phyloP scores from a whole-genome alignment of 148 eudicot genomes.

The Rhododendron griersonianum region DNA sequence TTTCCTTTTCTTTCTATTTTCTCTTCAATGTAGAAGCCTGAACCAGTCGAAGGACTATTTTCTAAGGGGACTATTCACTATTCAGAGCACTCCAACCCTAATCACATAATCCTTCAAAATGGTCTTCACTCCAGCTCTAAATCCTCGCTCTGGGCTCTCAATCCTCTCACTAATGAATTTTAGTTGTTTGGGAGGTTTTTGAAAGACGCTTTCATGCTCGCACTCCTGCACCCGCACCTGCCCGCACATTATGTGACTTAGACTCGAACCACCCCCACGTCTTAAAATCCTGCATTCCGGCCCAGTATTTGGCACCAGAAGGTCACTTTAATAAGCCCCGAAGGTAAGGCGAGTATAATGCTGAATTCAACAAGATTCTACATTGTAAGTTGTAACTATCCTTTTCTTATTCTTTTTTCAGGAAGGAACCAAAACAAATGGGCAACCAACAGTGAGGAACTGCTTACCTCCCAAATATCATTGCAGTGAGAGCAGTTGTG shows the following conservation, averaged over 20 bases:
- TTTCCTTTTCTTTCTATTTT: no score
- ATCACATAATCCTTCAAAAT: no score
- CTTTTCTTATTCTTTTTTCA: not conserved
- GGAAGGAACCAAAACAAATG: not conserved
- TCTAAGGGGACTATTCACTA: not conserved
- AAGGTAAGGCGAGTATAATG: not conserved
- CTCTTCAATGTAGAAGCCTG: not conserved
- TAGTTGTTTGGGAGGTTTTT: no score
- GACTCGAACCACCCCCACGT: no score
- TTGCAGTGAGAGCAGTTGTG: conserved; percentile 95
- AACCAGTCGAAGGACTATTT: not conserved
- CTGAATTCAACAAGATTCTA: not conserved
- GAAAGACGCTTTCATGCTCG: no score
- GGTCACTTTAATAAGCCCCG: not conserved
- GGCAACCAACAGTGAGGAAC: not conserved
- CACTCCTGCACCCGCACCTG: no score
- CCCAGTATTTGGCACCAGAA: not conserved
- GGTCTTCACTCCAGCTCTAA: no score
- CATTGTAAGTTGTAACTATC: not conserved
- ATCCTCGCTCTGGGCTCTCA: no score
- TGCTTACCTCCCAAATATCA: conserved; percentile 88
- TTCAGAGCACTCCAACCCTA: not conserved
- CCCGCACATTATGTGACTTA: no score
- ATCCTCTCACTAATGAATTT: no score
- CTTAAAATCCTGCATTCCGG: not conserved